phyloP scores from a whole-genome alignment of 768 basidiomycete species.

The Boletus barrowsii region DNA sequence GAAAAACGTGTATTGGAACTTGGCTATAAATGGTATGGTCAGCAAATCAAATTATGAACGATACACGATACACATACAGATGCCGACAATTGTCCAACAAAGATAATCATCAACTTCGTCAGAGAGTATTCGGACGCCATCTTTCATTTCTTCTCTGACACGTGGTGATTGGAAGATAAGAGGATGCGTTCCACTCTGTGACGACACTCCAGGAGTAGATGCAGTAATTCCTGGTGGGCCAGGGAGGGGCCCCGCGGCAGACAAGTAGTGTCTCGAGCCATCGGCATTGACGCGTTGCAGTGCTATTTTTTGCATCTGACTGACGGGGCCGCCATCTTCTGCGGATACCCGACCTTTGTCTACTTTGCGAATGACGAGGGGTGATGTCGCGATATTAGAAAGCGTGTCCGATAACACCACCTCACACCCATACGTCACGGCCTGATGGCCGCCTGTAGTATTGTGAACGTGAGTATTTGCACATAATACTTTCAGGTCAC shows the following conservation, averaged over 20 bases:
- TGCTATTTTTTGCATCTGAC: conserved; percentile 96
- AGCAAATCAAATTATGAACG: conserved; percentile 11
- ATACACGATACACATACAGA: conserved; percentile 57
- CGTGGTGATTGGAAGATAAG: conserved; percentile 77
- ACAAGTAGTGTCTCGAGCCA: conserved; percentile 83
- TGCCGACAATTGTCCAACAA: conserved; percentile 95
- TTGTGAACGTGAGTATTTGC: conserved; percentile 39
- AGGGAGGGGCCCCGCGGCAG: conserved; percentile 81
- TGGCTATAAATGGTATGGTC: conserved; percentile 49
- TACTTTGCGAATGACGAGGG: conserved; percentile 86
- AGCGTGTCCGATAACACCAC: conserved; percentile 82
- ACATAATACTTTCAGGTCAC: conserved; percentile 43
- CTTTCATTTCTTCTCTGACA: conserved; percentile 78
- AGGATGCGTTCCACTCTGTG: conserved; percentile 78
- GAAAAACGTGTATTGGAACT: conserved; percentile 94
- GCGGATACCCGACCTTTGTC: conserved; percentile 84
- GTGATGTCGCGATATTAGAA: conserved; percentile 82
- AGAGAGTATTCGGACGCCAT: conserved; percentile 68
- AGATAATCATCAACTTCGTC: conserved; percentile 95
- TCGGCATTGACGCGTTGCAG: conserved; percentile 79
- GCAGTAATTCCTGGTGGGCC: conserved; percentile 69
- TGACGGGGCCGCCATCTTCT: conserved; percentile 91
- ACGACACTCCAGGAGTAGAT: conserved; percentile 71
- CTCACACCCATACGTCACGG: conserved; percentile 89
- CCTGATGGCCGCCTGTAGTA: conserved; percentile 61